phyloP scores from a whole-genome alignment of 176 grass and related monocot species.

The sorghum (Sorghum bicolor) region DNA sequence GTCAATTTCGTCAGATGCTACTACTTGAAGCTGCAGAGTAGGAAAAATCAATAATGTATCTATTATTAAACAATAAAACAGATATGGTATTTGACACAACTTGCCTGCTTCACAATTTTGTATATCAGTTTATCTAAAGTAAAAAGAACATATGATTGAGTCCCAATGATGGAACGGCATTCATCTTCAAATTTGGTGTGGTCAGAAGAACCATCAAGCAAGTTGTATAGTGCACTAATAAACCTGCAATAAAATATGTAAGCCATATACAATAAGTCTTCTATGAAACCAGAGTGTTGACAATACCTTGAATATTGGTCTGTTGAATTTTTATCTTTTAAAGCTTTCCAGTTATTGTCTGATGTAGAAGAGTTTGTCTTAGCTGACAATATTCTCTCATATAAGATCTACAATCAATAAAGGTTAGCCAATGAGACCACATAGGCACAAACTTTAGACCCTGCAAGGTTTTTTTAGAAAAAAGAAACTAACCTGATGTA shows the following conservation, averaged over 20 bases:
- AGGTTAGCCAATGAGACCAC: slow-evolving; percentile 16
- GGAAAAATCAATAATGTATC: slow-evolving; percentile 16
- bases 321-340: slow-evolving; percentile 78
- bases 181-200: slow-evolving; percentile 99
- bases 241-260: slow-evolving; percentile 55
- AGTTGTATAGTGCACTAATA: slow-evolving; percentile 74
- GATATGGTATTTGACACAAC: background rate
- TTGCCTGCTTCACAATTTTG: slow-evolving; percentile 95
- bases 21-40: slow-evolving; percentile 78
- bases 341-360: slow-evolving; percentile 97
- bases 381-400: slow-evolving; percentile 88
- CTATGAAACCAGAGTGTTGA: background rate
- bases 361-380: slow-evolving; percentile 79
- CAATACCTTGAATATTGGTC: slow-evolving; percentile 89
- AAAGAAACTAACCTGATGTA: slow-evolving; percentile 68
- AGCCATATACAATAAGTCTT: background rate
- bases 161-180: slow-evolving; percentile 90
- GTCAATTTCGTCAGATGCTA: slow-evolving; percentile 94
- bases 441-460: background rate
- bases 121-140: slow-evolving; percentile 98
- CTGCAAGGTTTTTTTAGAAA: slow-evolving; percentile 20
- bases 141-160: slow-evolving; percentile 97
- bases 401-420: slow-evolving; percentile 70
- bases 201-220: slow-evolving; percentile 93
- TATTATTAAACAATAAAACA: background rate